Conservation (phyloP, 768 basidiomycete species). For the Macrolepiota albuminosa region DNA sequence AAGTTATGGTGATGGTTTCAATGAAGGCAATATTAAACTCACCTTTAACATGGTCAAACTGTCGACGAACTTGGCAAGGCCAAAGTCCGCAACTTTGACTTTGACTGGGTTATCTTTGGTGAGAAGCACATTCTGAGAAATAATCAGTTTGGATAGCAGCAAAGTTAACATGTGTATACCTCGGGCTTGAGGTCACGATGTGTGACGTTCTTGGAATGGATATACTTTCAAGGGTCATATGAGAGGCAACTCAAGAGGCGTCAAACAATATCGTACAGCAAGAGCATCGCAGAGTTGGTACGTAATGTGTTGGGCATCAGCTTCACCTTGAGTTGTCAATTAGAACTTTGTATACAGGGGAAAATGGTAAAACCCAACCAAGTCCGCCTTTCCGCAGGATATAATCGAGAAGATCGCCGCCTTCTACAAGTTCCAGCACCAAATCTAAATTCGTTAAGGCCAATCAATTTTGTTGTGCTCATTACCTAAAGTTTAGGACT, state of each 20-base stretch:
- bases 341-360: background rate
- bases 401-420: conserved; percentile 84
- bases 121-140: conserved; percentile 71
- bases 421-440: conserved; percentile 80
- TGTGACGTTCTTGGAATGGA: conserved; percentile 71
- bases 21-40: conserved; percentile 17
- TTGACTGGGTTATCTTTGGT: conserved; percentile 62
- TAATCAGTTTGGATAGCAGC: background rate
- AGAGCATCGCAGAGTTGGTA: conserved; percentile 81
- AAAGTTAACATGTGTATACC: conserved; percentile 27
- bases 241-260: background rate
- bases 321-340: conserved; percentile 36
- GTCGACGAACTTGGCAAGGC: conserved; percentile 89
- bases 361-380: conserved; percentile 34
- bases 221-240: conserved; percentile 36
- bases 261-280: conserved; percentile 38
- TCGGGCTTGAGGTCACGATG: conserved; percentile 96
- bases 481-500: conserved; percentile 12
- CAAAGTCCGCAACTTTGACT: conserved; percentile 94
- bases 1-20: background rate
- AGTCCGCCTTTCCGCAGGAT: conserved; percentile 61
- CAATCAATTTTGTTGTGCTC: background rate
- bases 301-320: conserved; percentile 61
- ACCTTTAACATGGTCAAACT: conserved; percentile 74
- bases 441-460: conserved; percentile 48